Evolutionary conservation across 495 filamentous ascomycete genomes (phyloP).

Genomic region (Amphirosellinia nigrospora): DNA sequence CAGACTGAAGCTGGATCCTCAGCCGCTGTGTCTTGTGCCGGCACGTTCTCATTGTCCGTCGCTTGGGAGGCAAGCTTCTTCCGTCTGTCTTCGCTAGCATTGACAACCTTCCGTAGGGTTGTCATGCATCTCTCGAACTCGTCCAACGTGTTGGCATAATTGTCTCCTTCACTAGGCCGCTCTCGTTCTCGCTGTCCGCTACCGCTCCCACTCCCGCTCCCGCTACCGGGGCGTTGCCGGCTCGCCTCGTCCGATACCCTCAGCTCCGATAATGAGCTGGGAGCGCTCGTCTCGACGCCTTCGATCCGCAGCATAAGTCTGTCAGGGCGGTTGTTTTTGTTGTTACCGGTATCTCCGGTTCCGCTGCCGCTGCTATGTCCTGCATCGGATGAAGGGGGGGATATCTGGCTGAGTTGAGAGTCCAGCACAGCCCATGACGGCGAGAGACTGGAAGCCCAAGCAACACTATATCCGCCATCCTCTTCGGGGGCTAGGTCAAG

Average conservation of each 20-base stretch:
- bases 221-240: slow-evolving; percentile 34
- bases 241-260: slow-evolving; percentile 33
- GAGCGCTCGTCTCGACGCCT: slow-evolving; percentile 54
- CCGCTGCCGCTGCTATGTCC: slow-evolving; percentile 38
- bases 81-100: slow-evolving; percentile 48
- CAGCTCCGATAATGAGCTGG: slow-evolving; percentile 32
- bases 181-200: slow-evolving; percentile 45
- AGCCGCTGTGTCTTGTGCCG: not conserved
- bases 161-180: slow-evolving; percentile 34
- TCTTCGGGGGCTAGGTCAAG: slow-evolving; percentile 52
- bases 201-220: slow-evolving; percentile 42
- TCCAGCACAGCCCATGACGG: slow-evolving; percentile 54
- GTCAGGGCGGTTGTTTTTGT: slow-evolving; percentile 32
- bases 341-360: slow-evolving; percentile 31
- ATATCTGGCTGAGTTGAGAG: slow-evolving; percentile 46
- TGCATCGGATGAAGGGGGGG: slow-evolving; percentile 44
- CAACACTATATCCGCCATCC: slow-evolving; percentile 53
- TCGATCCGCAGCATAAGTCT: slow-evolving; percentile 73
- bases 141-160: slow-evolving; percentile 64
- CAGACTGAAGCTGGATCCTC: not conserved
- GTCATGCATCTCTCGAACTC: slow-evolving; percentile 72
- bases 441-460: slow-evolving; percentile 53
- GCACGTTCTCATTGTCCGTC: not conserved
- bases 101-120: slow-evolving; percentile 55
- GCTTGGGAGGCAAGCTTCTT: slow-evolving; percentile 28